Evolutionary conservation across 2,329 filamentous ascomycete species (phyloP), one percentile per base, ranked within the genome.

Genomic region (Decorospora gaudefroyi): DNA sequence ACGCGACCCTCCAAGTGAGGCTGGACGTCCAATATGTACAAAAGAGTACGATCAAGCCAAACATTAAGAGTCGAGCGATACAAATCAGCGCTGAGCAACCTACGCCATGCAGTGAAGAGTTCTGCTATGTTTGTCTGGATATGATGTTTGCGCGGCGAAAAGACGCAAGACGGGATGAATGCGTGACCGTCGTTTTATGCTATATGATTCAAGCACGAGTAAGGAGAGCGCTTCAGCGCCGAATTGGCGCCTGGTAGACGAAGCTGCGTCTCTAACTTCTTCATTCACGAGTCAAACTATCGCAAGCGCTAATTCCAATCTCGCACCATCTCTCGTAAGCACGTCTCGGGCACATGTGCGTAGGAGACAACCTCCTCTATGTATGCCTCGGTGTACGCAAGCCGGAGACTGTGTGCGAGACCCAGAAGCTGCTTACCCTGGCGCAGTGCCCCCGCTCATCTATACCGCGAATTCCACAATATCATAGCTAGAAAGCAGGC

Each of bases 71-170:
- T n/a, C n/a, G n/a, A n/a, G n/a, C 32, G n/a, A 9, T 16, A 0
- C 19, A 15, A 12, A 15, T 35, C 32, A 15, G 15, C 1, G 12
- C 25, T 10, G 19, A 23, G 32, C 21, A 12, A 9, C 32, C 32
- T 11, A 4, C 19, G 4, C 32, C 22, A n/a, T 25, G 32, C 32
- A 25, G 25, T 10, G 19, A 34, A 18, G 32, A 34, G 9, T 23
- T 34, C 32, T 34, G 32, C 17, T 13, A 15, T 1, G n/a, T 10
- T 15, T 34, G 32, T 22, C 32, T 34, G 6, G 8, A 23, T 1
- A 34, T 22, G 32, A 34, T 34, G 6, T 16, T 34, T 21, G 10
- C 32, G 12, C 32, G 32, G 15, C 32, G 32, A 10, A 34, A 34
- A n/a, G 10, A 23, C 9, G 10, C 32, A 34, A 34, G 32, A 23